Base-by-base conservation (phyloP, 495 filamentous ascomycete species). In the Penicillium atrosanguineum region DNA sequence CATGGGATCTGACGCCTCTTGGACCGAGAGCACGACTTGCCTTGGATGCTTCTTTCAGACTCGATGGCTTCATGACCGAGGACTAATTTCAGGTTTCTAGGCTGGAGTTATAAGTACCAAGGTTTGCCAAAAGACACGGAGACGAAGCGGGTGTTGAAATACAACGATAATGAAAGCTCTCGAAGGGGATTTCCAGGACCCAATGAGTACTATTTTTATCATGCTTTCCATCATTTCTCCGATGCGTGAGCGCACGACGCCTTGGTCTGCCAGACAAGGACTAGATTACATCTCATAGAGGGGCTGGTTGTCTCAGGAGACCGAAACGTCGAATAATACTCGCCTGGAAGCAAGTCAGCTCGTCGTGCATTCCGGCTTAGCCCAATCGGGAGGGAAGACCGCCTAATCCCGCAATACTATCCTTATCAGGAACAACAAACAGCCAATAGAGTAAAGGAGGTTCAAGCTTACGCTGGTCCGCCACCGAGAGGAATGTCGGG, bases 351-450 rank as follows among this genome's bases (percentile, higher is more conserved):
- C 31, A 34, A 34, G 31, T 14, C 31, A 34, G 31, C 31, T 2
- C 31, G 11, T 14, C 31, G 31, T 34, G 31, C 31, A 34, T 34
- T 34, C 31, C 31, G 3, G 31, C 11, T 34, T 34, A 34, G 14
- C 31, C 31, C 31, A 14, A 34, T 9, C 11, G 7, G 28, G 28
- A 9, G 28, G 7, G 28, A 31, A 31, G 7, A 9, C 7, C 28
- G 28, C 7, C 7, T 15, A 20, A 40, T 18, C 8, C 25, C 8
- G 31, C 21, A 19, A 0, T 8, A 2, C 14, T 41, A n/a, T 38
- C 47, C 40, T 19, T 25, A 40, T 49, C 20, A 9, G 37, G 47
- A 41, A 49, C 15, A 15, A 49, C 23, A 49, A 38, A 28, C 47
- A 19, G 25, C 47, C 47, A 41, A 49, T 49, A 4, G 21, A n/a